phyloP scores from a whole-genome alignment of 202 grass and related monocot genomes.

The Panicum virgatum region DNA sequence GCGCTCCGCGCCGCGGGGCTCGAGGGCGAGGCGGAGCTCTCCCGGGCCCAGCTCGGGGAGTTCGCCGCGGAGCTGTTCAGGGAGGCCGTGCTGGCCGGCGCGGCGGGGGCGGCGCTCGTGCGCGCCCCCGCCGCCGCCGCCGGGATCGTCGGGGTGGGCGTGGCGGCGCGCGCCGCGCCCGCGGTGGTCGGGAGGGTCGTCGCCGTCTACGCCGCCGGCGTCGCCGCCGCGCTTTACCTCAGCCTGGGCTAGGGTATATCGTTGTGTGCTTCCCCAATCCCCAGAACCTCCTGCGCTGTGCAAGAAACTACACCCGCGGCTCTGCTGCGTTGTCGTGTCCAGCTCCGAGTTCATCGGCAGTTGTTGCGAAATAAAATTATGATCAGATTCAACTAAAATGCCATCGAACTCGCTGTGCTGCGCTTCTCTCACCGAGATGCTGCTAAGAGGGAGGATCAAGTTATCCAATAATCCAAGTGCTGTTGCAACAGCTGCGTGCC shows the following conservation, averaged over 20 bases:
- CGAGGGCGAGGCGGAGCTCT: conserved; percentile 21
- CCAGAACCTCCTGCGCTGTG: neutral
- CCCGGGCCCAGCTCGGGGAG: conserved; percentile 40
- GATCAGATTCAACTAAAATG: neutral
- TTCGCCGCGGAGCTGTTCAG: conserved; percentile 72
- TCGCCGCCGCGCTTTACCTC: conserved; percentile 66
- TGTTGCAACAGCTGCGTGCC: neutral
- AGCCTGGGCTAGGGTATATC: conserved; percentile 53
- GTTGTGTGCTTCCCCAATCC: neutral
- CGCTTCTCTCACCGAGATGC: neutral
- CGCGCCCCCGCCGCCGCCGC: conserved; percentile 50
- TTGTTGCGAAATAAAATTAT: neutral
- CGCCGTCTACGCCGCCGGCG: conserved; percentile 58
- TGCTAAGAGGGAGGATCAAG: neutral
- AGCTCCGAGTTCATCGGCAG: neutral
- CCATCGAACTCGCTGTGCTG: neutral
- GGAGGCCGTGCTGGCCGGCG: conserved; percentile 58
- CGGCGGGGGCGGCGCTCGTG: conserved; percentile 40
- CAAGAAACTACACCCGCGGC: neutral
- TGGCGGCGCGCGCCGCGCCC: conserved; percentile 37
- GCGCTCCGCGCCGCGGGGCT: conserved; percentile 47
- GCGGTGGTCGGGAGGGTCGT: conserved; percentile 52
- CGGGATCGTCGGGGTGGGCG: conserved; percentile 55
- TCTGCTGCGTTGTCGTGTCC: neutral
- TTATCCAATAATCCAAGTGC: neutral